These are phyloP conservation scores for Cordyceps cicadae DNA, from an alignment of 2,329 filamentous ascomycete genomes.

Conservation along the genomic window DNA sequence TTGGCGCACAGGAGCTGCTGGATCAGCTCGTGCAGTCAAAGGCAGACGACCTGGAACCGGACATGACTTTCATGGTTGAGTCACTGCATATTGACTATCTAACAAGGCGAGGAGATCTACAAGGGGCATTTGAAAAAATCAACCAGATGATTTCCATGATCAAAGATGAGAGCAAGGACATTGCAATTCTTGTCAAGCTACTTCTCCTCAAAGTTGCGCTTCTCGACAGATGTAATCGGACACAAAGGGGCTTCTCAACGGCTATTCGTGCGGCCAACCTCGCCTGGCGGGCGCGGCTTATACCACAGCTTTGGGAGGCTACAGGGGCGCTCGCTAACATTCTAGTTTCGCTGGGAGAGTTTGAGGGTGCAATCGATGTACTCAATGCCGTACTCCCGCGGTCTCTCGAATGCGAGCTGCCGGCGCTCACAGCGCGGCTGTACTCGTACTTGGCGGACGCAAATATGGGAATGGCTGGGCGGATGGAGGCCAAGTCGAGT, in stretches of 20 bases:
- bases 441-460: conserved; percentile 69
- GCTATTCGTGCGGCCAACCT: conserved; percentile 67
- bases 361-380: conserved; percentile 55
- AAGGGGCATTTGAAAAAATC: conserved; percentile 40
- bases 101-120: conserved; percentile 38
- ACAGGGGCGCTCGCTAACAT: conserved; percentile 60
- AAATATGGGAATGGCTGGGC: conserved; percentile 67
- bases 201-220: conserved; percentile 66
- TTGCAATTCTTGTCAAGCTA: conserved; percentile 61
- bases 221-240: conserved; percentile 57
- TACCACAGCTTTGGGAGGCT: conserved; percentile 65
- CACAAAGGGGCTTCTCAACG: conserved; percentile 69
- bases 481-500: conserved; percentile 31
- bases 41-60: conserved; percentile 42
- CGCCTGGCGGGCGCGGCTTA: conserved; percentile 59
- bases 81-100: conserved; percentile 45
- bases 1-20: conserved; percentile 43
- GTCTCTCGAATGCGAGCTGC: conserved; percentile 62
- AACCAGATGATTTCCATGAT: conserved; percentile 35
- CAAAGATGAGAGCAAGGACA: conserved; percentile 38
- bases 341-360: conserved; percentile 63
- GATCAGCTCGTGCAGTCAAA: conserved; percentile 45
- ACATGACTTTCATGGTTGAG: conserved; percentile 43
- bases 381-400: conserved; percentile 65
- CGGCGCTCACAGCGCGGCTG: conserved; percentile 53